Evolutionary conservation across 345 rosid genomes (phyloP).

Genomic region (Rubroshorea leprosula): DNA sequence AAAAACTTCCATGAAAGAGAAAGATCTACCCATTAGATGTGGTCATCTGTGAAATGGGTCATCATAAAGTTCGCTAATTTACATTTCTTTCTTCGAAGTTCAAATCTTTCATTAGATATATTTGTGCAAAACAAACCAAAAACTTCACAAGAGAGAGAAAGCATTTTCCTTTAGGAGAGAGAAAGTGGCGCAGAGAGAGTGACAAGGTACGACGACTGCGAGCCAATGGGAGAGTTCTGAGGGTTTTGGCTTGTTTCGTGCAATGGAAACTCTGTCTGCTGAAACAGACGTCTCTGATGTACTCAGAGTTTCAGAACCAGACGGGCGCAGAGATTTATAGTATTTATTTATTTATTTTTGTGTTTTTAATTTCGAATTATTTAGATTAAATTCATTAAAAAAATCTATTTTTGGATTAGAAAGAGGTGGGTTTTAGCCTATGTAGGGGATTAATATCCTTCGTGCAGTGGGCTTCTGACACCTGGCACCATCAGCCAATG

Average conservation of each 20-base stretch:
- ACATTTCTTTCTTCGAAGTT: too few relatives aligned
- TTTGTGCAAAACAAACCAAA: too few relatives aligned
- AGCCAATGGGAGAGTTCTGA: constrained; percentile 43
- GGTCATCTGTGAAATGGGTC: constrained; percentile 9
- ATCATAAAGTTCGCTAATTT: constrained; percentile 14
- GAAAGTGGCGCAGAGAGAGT: constrained; percentile 17
- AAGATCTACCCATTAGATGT: constrained; percentile 12
- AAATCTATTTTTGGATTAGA: neutral
- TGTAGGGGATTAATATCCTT: constrained; percentile 25
- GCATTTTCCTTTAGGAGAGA: constrained; percentile 16
- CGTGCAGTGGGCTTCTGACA: constrained; percentile 26
- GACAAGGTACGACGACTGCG: constrained; percentile 31
- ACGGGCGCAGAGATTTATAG: neutral
- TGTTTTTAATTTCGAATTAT: too few relatives aligned
- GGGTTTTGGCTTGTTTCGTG: constrained; percentile 32
- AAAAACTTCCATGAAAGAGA: neutral
- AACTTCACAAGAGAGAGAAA: neutral
- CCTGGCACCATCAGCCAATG: constrained; percentile 42
- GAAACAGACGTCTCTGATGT: constrained; percentile 48
- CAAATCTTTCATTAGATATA: constrained; percentile 45
- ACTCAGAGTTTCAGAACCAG: constrained; percentile 30
- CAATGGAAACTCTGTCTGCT: constrained; percentile 27
- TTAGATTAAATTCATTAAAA: neutral
- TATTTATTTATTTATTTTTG: too few relatives aligned
- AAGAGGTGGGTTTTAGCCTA: constrained; percentile 15